Evolutionary conservation across 2,329 filamentous ascomycete genomes (phyloP), one percentile per base, ranked within the genome.

Genomic region (Hypoxylon rubiginosum): DNA sequence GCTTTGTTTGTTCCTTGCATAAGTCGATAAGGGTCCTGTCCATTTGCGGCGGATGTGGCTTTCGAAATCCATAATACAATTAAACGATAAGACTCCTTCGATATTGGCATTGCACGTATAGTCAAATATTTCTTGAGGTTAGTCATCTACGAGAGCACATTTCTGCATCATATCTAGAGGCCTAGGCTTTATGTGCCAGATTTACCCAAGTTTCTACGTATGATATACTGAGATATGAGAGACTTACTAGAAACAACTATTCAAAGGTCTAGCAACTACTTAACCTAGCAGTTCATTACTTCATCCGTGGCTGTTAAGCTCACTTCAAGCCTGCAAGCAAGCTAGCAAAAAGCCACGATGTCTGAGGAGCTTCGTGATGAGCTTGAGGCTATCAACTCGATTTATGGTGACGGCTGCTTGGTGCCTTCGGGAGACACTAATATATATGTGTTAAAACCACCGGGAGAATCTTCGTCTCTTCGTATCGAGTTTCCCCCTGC

Each of bases 341-440:
- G 46, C 21, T 4, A 24, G 21, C 21, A 24, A 24, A 62, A 46
- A 13, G 46, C 3, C 13, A n/a, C 24, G 65, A 87, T 87, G 84
- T 86, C 85, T 8, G 84, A 87, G 68, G 85, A 88, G 69, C 85
- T 95, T 26, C 78, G 80, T 52, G 92, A 96, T 79, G 92, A 96
- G 77, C 82, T 94, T 30, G 91, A 91, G 75, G 92, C 91, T 67
- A 91, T 96, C 74, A 96, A 95, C 79, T 92, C 92, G 58, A 96
- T 96, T 70, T 96, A 94, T 79, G 90, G 89, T 69, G 85, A 89
- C 51, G 83, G 82, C n/a, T 91, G 90, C 10, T 82, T 94, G 61
- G 62, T 78, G 55, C 75, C 71, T 68, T 73, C 82, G 46, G 74
- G 81, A 63, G 77, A 80, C 21, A 74, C 79, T 41, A 71, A 80